Evolutionary conservation across 1,139 yeast species (phyloP).

Genomic region (Lodderomyces oxycetoniae): DNA sequence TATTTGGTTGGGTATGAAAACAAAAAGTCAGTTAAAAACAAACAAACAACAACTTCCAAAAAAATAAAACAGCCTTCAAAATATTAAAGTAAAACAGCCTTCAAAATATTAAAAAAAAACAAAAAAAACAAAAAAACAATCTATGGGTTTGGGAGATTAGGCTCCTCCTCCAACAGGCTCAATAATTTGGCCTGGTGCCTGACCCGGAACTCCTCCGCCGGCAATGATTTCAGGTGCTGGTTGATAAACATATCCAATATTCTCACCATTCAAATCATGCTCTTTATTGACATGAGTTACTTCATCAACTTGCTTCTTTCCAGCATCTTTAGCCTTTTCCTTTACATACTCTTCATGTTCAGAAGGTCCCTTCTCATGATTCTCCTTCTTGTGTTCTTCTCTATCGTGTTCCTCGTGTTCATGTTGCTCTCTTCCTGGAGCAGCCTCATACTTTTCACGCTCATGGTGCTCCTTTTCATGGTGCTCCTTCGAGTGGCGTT

Average conservation of each 20-base stretch:
- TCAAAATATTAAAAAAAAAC: not conserved
- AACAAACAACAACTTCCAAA: too few species aligned
- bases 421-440: constrained; percentile 6
- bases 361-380: constrained; percentile 6
- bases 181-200: constrained; percentile 4
- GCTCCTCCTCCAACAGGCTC: constrained; percentile 5
- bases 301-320: constrained; percentile 3
- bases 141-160: too few species aligned
- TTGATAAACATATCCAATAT: not conserved
- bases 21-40: too few species aligned
- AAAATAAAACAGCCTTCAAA: too few species aligned
- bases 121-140: too few species aligned
- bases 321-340: constrained; percentile 1
- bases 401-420: constrained; percentile 7
- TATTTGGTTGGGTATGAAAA: too few species aligned
- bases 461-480: constrained; percentile 7
- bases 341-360: constrained; percentile 4
- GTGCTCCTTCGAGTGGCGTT: constrained; percentile 6
- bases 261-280: constrained; percentile 2
- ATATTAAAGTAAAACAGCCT: constrained; percentile 1
- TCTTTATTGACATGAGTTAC: constrained; percentile 1
- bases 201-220: constrained; percentile 1
- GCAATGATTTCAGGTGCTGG: constrained; percentile 1
- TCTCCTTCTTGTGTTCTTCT: constrained; percentile 5
- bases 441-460: constrained; percentile 3